Conservation (phyloP, 768 basidiomycete genomes). For the Crassisporium funariophilum region DNA sequence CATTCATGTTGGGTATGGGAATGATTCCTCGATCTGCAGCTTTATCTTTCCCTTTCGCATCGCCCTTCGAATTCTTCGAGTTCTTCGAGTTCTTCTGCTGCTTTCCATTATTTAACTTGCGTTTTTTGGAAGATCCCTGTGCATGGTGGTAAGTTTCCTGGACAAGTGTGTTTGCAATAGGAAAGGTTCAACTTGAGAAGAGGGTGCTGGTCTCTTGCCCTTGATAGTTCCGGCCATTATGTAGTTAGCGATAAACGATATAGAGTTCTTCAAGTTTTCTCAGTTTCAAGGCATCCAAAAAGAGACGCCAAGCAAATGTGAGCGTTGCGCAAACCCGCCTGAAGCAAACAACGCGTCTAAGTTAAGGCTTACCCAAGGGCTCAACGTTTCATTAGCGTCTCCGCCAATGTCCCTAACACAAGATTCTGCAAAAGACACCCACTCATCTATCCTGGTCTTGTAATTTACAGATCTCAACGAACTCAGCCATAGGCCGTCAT, state of each 20-base stretch:
- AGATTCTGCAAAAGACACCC: not conserved
- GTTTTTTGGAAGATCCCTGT: slow-evolving; percentile 58
- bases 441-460: not conserved
- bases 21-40: slow-evolving; percentile 62
- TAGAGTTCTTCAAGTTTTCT: not conserved
- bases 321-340: not conserved
- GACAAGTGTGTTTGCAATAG: not conserved
- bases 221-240: slow-evolving; percentile 27
- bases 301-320: slow-evolving; percentile 1
- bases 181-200: slow-evolving; percentile 26
- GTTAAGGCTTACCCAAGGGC: not conserved
- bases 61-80: slow-evolving; percentile 18
- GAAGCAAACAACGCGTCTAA: slow-evolving; percentile 9
- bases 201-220: slow-evolving; percentile 36
- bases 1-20: slow-evolving; percentile 55
- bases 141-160: slow-evolving; percentile 1
- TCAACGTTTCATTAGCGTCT: too few species aligned
- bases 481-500: slow-evolving; percentile 6
- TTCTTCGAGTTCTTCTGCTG: slow-evolving; percentile 24
- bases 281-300: slow-evolving; percentile 17
- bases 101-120: slow-evolving; percentile 47
- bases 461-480: too few species aligned
- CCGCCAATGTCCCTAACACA: too few species aligned
- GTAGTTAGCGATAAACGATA: slow-evolving; percentile 2
- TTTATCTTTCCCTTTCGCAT: slow-evolving; percentile 66